Conservation (phyloP, 1,284 basidiomycete species). For the Lignosus rhinocerotis region DNA sequence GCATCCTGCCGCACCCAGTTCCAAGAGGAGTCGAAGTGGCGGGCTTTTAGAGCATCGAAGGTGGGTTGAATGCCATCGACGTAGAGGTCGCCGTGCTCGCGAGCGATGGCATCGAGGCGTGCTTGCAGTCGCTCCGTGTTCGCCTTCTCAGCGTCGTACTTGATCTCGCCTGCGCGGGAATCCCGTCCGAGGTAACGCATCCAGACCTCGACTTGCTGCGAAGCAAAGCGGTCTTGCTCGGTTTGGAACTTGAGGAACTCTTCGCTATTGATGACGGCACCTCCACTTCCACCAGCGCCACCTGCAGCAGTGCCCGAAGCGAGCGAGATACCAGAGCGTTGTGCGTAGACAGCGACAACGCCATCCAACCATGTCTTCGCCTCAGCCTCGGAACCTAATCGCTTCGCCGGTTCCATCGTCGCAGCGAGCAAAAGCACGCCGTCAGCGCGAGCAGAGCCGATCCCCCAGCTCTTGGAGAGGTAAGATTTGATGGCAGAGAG, state of each 20-base stretch:
- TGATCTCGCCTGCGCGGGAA: slow-evolving; percentile 87
- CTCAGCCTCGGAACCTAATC: slow-evolving; percentile 88
- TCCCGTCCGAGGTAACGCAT: slow-evolving; percentile 96
- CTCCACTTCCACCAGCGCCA: slow-evolving; percentile 65
- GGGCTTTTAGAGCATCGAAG: slow-evolving; percentile 94
- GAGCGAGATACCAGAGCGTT: slow-evolving; percentile 86
- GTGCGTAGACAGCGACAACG: slow-evolving; percentile 83
- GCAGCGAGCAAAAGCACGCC: slow-evolving; percentile 90
- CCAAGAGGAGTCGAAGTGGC: slow-evolving; percentile 98
- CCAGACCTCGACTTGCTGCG: slow-evolving; percentile 92
- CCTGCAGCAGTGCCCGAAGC: slow-evolving; percentile 63
- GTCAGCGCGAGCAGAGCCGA: slow-evolving; percentile 88
- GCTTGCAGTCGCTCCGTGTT: slow-evolving; percentile 75
- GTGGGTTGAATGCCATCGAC: slow-evolving; percentile 92
- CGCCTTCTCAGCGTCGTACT: slow-evolving; percentile 84
- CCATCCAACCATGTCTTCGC: slow-evolving; percentile 93
- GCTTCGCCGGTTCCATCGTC: slow-evolving; percentile 92
- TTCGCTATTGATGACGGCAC: slow-evolving; percentile 94
- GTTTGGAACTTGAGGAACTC: slow-evolving; percentile 96
- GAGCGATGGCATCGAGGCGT: slow-evolving; percentile 84
- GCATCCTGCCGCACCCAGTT: slow-evolving; percentile 99
- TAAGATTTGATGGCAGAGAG: slow-evolving; percentile 89
- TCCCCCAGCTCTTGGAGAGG: slow-evolving; percentile 90
- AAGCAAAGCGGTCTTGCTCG: slow-evolving; percentile 90
- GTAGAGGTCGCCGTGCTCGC: slow-evolving; percentile 92